phyloP scores from a whole-genome alignment of 1,284 basidiomycete species.

The Sphagnurus paluster region DNA sequence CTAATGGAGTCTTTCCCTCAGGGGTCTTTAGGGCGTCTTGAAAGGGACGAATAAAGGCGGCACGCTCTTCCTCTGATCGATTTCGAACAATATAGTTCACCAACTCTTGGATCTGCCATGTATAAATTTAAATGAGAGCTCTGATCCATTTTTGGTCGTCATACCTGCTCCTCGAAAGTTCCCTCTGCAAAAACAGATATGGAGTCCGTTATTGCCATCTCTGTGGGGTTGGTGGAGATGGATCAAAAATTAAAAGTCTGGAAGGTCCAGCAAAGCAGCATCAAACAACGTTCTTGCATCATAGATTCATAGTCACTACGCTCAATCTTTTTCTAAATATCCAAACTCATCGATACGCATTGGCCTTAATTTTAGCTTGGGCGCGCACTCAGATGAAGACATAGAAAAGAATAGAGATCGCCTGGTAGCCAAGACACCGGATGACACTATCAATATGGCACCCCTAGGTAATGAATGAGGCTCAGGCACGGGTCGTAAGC shows the following conservation, averaged over 20 bases:
- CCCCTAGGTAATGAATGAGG: no score
- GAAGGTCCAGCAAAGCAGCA: conserved; percentile 33
- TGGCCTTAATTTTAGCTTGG: no score
- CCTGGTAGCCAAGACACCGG: no score
- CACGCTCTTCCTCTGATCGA: conserved; percentile 67
- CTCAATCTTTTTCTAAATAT: no score
- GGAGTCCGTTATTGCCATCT: conserved; percentile 60
- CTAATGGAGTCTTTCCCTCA: conserved; percentile 53
- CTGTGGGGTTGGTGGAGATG: conserved; percentile 19
- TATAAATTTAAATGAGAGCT: conserved; percentile 12
- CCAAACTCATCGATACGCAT: no score
- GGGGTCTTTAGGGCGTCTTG: conserved; percentile 56
- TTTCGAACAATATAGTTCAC: conserved; percentile 75
- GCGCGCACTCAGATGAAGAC: not conserved
- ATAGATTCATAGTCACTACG: no score
- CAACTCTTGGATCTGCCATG: conserved; percentile 71
- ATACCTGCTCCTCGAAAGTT: conserved; percentile 85
- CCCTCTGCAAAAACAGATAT: conserved; percentile 87
- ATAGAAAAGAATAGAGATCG: no score
- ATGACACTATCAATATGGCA: no score
- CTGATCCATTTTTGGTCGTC: conserved; percentile 9
- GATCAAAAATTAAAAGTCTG: conserved; percentile 20
- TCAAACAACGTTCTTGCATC: conserved; percentile 25
- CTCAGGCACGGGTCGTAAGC: no score
- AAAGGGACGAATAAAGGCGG: conserved; percentile 65